Percentiles rank a stretch among this genome's conserved stretches.
These are phyloP conservation scores for Aspergillus tanneri DNA, from an alignment of 2,329 filamentous ascomycete species.

Conservation along the genomic window DNA sequence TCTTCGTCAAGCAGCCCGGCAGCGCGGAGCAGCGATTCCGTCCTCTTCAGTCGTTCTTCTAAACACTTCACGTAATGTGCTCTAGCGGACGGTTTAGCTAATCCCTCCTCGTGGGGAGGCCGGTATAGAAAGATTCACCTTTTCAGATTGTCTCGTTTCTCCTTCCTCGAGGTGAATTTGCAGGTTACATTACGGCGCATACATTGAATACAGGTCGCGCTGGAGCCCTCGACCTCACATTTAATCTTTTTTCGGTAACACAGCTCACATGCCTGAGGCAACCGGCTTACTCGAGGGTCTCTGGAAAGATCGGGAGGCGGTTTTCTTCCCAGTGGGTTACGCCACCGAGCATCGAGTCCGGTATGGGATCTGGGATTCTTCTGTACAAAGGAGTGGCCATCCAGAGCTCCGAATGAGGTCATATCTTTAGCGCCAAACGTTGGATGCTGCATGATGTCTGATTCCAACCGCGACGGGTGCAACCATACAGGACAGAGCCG, in stretches of 20 bases:
- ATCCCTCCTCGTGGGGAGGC: neutral
- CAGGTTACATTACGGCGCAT: slow-evolving; percentile 94
- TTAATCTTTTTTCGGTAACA: slow-evolving; percentile 87
- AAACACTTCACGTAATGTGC: slow-evolving; percentile 92
- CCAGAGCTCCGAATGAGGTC: slow-evolving; percentile 11
- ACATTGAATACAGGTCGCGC: slow-evolving; percentile 72
- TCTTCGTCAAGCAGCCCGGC: slow-evolving; percentile 81
- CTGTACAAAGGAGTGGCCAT: slow-evolving; percentile 4
- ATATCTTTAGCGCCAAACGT: slow-evolving; percentile 4
- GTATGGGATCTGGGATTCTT: slow-evolving; percentile 9
- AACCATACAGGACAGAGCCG: too few relatives aligned
- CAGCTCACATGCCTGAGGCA: slow-evolving; percentile 76
- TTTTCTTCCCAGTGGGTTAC: slow-evolving; percentile 25
- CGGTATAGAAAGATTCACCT: slow-evolving; percentile 56
- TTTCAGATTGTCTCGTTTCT: slow-evolving; percentile 87
- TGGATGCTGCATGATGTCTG: slow-evolving; percentile 20
- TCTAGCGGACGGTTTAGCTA: slow-evolving; percentile 45
- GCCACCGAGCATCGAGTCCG: slow-evolving; percentile 14
- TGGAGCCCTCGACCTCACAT: slow-evolving; percentile 85
- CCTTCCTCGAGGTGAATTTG: slow-evolving; percentile 88
- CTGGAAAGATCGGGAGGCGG: neutral
- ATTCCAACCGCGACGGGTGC: too few relatives aligned
- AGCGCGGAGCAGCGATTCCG: slow-evolving; percentile 81
- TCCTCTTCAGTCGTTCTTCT: slow-evolving; percentile 84
- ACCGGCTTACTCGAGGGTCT: slow-evolving; percentile 15